Base-by-base conservation (phyloP, 805 yeast species). In the Starmerella powellii region DNA sequence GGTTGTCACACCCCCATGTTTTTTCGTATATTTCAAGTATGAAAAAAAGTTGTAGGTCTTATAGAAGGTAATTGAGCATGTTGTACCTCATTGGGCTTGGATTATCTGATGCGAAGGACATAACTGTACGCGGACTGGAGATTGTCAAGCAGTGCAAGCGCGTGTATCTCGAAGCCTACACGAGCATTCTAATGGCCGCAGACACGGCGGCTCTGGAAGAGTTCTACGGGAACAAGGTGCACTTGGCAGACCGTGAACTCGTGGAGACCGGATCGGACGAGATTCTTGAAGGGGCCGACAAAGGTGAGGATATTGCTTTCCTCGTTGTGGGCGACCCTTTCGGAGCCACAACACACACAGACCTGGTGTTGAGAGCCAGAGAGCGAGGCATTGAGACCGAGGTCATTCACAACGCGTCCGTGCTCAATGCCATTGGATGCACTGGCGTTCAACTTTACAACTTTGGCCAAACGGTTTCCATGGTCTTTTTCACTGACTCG, bases 261-360 rank as follows among this genome's bases (percentile, higher is more conserved):
- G 98, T 88, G 18, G 98, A 88, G 58, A 69, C 79, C 42, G 93
- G 88, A 6, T 77, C 91, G 21, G 97, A 87, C 55, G 70, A 72
- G 31, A 91, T 88, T 46, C 67, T 88, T 49, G 80, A 67, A 17
- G 77, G 74, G 46, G 95, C 93, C 1, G 49, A 42, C 19, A 74
- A 80, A 26, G 68, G 63, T 18, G 88, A 80, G 42, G 95, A 91
- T 58, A 72, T 88, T 59, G 97, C 96, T 0, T 86, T 88, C 53
- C 68, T 91, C 49, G 98, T 91, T 17, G 98, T 88, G 21, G 98
- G 98, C 28, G 98, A 88, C 61, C 94, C 88, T 27, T 88, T 85
- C 58, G 98, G 98, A 27, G 98, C 98, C 26, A 88, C 98, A 4
- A 88, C 98, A 1, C 98, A 88, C 64, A 85, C 96, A 0, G 98